A percentile compares a stretch with the other conserved stretches of the same genome.
Conservation (phyloP, 805 yeast species). For the Suhomyces sp. region DNA sequence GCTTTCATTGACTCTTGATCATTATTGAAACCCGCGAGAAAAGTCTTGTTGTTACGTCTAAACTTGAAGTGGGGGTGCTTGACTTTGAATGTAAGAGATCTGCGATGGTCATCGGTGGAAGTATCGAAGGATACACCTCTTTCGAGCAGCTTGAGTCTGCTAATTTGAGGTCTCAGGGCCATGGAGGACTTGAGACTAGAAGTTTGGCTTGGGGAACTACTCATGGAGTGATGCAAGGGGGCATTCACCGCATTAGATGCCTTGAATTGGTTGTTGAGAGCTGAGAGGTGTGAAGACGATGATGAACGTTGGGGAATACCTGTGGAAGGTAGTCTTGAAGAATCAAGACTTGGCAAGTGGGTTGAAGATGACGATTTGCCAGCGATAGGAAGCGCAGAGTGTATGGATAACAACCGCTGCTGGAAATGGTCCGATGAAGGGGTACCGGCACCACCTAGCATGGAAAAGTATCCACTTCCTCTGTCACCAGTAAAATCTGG, state of each 20-base stretch:
- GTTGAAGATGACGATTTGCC: too few species aligned
- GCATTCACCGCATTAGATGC: too few species aligned
- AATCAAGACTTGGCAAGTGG: background rate
- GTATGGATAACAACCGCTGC: conserved; percentile 7
- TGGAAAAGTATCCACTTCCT: conserved; percentile 1
- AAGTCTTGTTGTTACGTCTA: conserved; percentile 45
- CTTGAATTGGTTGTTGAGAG: too few species aligned
- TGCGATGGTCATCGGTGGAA: conserved; percentile 28
- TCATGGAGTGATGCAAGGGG: background rate
- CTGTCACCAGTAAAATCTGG: conserved; percentile 12
- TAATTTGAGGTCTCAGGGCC: background rate
- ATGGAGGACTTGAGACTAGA: too few species aligned
- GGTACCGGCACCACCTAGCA: background rate
- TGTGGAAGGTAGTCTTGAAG: conserved; percentile 10
- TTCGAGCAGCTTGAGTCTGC: conserved; percentile 25
- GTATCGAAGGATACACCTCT: conserved; percentile 45
- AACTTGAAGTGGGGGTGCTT: conserved; percentile 44
- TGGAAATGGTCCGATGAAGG: conserved; percentile 13
- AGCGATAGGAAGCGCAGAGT: too few species aligned
- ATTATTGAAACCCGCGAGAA: conserved; percentile 38
- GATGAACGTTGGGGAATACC: conserved; percentile 9
- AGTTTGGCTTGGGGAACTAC: too few species aligned
- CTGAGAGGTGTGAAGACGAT: conserved; percentile 5
- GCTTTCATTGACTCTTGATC: conserved; percentile 40
- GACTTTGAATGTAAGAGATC: conserved; percentile 39